These are phyloP conservation scores for Sabuloglossum arenarium DNA, from an alignment of 495 filamentous ascomycete species.

Conservation along the genomic window DNA sequence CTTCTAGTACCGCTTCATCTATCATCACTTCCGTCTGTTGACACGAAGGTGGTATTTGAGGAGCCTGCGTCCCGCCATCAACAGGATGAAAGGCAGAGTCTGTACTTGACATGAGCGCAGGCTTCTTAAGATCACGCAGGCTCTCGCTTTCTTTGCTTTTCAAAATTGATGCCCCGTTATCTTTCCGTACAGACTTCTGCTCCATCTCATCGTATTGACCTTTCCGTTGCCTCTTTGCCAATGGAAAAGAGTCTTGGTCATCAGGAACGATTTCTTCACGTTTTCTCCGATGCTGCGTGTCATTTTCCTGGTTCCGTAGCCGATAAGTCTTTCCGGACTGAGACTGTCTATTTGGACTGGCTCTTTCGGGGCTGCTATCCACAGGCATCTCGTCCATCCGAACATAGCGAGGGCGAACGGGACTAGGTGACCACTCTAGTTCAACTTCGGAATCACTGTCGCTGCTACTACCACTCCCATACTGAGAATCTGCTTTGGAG, in stretches of 20 bases:
- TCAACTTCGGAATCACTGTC: background rate
- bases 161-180: background rate
- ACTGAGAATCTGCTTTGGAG: background rate
- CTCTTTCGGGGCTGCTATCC: constrained; percentile 9
- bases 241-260: background rate
- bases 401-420: background rate
- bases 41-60: background rate
- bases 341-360: background rate
- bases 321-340: background rate
- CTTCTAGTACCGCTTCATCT: background rate
- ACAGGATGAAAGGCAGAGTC: background rate
- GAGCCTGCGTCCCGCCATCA: background rate
- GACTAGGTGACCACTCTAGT: background rate
- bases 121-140: background rate
- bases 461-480: background rate
- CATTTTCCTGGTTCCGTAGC: background rate
- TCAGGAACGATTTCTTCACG: constrained; percentile 5
- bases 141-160: background rate
- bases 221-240: constrained; percentile 1
- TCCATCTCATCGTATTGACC: background rate
- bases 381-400: constrained; percentile 7
- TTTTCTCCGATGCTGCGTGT: background rate
- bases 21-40: background rate
- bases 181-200: background rate
- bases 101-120: background rate